A percentile compares a stretch with the other conserved stretches of the same genome.
Evolutionary conservation across 2,329 filamentous ascomycete genomes (phyloP).

Genomic region (Fusarium floridanum): DNA sequence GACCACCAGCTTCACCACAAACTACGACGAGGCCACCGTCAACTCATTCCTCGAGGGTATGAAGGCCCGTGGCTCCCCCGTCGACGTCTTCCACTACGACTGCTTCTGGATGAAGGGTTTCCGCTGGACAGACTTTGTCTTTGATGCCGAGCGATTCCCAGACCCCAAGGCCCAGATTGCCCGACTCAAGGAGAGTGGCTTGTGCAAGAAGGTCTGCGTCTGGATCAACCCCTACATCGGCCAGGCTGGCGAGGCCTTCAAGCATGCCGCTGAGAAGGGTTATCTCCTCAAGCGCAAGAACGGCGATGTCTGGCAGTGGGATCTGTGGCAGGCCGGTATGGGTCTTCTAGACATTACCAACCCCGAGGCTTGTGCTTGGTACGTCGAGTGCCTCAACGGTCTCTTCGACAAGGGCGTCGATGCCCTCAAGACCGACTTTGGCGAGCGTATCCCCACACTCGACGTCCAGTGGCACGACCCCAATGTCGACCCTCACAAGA

Average conservation of each 20-base stretch:
- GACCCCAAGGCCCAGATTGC: conserved; percentile 74
- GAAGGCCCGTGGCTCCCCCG: conserved; percentile 71
- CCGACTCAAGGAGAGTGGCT: conserved; percentile 72
- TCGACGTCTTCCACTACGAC: conserved; percentile 82
- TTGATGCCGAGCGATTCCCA: conserved; percentile 76
- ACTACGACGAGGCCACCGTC: conserved; percentile 78
- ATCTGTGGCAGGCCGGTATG: conserved; percentile 84
- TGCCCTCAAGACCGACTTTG: conserved; percentile 82
- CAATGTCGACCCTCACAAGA: conserved; percentile 70
- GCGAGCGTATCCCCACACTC: conserved; percentile 76
- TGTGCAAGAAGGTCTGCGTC: conserved; percentile 75
- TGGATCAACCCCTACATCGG: conserved; percentile 84
- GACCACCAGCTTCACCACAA: conserved; percentile 81
- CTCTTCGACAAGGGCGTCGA: conserved; percentile 79
- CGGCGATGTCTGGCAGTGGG: conserved; percentile 81
- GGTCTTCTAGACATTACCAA: conserved; percentile 81
- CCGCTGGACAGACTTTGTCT: conserved; percentile 81
- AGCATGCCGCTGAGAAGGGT: conserved; percentile 72
- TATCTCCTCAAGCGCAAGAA: conserved; percentile 78
- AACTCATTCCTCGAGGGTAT: conserved; percentile 77
- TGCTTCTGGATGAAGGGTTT: conserved; percentile 84
- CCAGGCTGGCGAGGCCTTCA: conserved; percentile 76
- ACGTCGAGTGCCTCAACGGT: conserved; percentile 68
- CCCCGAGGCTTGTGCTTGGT: conserved; percentile 76
- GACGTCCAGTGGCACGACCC: conserved; percentile 75